Percentiles rank a stretch among this genome's conserved stretches.
Conservation (phyloP, 2,329 filamentous ascomycete species). For the Fusarium haematococcum region DNA sequence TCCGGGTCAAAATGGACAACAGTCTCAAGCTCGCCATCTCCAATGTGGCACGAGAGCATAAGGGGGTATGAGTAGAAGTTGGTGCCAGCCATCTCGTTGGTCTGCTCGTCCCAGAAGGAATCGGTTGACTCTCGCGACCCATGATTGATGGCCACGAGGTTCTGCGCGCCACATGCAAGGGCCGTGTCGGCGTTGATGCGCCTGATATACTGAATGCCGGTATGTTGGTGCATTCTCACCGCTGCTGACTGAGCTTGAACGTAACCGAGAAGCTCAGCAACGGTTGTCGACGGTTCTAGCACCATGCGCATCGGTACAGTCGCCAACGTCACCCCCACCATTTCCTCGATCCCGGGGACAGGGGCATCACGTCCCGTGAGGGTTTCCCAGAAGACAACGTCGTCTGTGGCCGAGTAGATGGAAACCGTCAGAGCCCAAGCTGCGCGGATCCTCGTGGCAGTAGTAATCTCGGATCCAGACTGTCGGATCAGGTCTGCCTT, state of each 20-base stretch:
- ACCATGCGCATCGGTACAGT: constrained; percentile 32
- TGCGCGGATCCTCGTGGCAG: constrained; percentile 33
- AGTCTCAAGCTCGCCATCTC: constrained; percentile 28
- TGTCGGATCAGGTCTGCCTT: not conserved
- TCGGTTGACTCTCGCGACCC: constrained; percentile 10
- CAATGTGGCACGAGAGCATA: constrained; percentile 40
- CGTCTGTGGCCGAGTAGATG: constrained; percentile 26
- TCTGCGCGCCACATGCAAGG: constrained; percentile 35
- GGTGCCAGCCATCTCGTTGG: constrained; percentile 38
- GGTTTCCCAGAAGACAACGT: constrained; percentile 42
- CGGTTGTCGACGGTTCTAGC: not conserved
- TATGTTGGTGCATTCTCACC: constrained; percentile 22
- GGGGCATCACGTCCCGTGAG: constrained; percentile 39
- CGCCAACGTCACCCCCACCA: constrained; percentile 32
- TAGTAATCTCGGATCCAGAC: constrained; percentile 28
- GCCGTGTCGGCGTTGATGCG: constrained; percentile 22
- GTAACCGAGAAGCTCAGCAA: constrained; percentile 10
- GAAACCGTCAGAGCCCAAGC: constrained; percentile 40
- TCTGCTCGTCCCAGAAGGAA: constrained; percentile 32
- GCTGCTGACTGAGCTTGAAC: constrained; percentile 28
- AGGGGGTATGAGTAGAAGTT: constrained; percentile 42
- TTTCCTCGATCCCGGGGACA: constrained; percentile 31
- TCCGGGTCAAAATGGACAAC: constrained; percentile 35
- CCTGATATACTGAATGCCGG: constrained; percentile 37
- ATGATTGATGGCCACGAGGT: constrained; percentile 38